phyloP scores from a whole-genome alignment of 768 basidiomycete species.

The Rhodotorula diobovata region DNA sequence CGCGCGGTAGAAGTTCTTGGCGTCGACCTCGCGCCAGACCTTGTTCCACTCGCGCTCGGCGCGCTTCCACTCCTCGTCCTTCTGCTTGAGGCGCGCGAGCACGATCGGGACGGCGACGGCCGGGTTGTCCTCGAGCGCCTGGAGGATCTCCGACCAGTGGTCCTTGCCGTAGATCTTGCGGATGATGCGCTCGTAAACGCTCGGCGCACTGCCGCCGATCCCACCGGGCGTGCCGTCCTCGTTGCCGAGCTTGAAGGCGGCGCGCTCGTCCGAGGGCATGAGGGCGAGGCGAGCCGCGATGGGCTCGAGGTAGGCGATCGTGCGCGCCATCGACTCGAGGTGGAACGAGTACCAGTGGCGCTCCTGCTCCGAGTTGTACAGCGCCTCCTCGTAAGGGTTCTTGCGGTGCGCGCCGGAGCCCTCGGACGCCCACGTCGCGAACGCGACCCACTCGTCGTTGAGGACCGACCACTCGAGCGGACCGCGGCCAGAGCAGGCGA shows the following conservation, averaged over 20 bases:
- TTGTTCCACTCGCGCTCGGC: conserved; percentile 92
- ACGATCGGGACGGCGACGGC: conserved; percentile 86
- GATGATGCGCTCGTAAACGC: conserved; percentile 83
- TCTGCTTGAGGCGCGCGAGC: conserved; percentile 79
- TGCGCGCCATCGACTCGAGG: conserved; percentile 79
- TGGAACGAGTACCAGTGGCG: conserved; percentile 98
- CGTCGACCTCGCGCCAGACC: conserved; percentile 94
- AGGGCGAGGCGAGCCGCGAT: conserved; percentile 73
- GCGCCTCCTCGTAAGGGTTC: conserved; percentile 88
- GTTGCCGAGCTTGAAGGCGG: conserved; percentile 65
- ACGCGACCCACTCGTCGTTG: conserved; percentile 75
- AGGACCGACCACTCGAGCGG: conserved; percentile 90
- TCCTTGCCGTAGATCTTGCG: conserved; percentile 89
- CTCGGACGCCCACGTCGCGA: conserved; percentile 56
- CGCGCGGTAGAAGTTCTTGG: conserved; percentile 96
- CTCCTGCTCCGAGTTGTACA: conserved; percentile 96
- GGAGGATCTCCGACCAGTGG: conserved; percentile 66
- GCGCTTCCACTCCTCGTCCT: conserved; percentile 94
- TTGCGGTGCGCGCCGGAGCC: conserved; percentile 95
- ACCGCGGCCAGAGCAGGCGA: conserved; percentile 92
- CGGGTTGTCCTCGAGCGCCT: conserved; percentile 85
- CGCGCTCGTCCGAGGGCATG: conserved; percentile 82
- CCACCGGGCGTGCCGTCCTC: conserved; percentile 39
- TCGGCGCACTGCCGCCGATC: conserved; percentile 76
- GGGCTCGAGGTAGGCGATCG: conserved; percentile 84